Percentiles rank a stretch among this genome's conserved stretches.
These are phyloP conservation scores for Calonectria crousiana DNA, from an alignment of 2,329 filamentous ascomycete species.

Conservation along the genomic window DNA sequence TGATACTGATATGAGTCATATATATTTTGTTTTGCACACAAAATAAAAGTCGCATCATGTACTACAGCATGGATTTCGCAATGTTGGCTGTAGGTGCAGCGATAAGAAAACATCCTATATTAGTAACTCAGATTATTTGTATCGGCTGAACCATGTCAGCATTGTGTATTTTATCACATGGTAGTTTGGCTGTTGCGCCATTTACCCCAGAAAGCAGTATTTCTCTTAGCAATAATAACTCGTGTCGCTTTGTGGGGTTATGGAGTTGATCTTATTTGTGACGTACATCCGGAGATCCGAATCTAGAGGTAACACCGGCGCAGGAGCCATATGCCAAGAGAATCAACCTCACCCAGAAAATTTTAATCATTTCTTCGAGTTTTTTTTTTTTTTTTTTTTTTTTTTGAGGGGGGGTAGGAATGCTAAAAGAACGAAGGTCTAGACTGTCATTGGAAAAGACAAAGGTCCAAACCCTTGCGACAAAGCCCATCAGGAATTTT, in stretches of 20 bases:
- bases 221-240: constrained; percentile 4
- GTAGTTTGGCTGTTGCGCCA: not conserved
- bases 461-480: not conserved
- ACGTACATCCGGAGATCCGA: not conserved
- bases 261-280: not conserved
- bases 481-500: not conserved
- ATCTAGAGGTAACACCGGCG: not conserved
- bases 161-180: not conserved
- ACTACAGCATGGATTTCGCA: not conserved
- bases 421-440: not conserved
- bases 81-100: not conserved
- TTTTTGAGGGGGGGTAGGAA: too few species aligned
- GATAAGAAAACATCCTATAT: not conserved
- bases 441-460: not conserved
- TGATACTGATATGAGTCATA: not conserved
- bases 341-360: not conserved
- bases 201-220: not conserved
- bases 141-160: not conserved
- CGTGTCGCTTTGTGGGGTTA: not conserved
- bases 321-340: not conserved
- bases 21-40: not conserved
- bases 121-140: not conserved
- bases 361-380: too few species aligned
- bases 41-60: not conserved
- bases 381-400: too few species aligned